A percentile compares a stretch with the other conserved stretches of the same genome.
Evolutionary conservation across 306 rosid genomes (phyloP).

Genomic region (Prunus persica): Prunus_persica_NCBIv2 NC_034013.1:16915501-16916000

Average conservation of each 20-base stretch:
- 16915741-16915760: not conserved
- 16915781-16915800: not conserved
- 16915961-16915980: conserved; percentile 33
- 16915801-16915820: not conserved
- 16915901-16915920: not conserved
- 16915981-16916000: conserved; percentile 14
- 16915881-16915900: not conserved
- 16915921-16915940: not conserved
- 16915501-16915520: too few relatives aligned
- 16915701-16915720: too few relatives aligned
- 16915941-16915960: not conserved
- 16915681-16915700: too few relatives aligned
- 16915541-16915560: too few relatives aligned
- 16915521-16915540: too few relatives aligned
- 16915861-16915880: conserved; percentile 1
- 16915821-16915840: not conserved
- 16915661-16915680: too few relatives aligned
- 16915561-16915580: too few relatives aligned
- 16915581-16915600: too few relatives aligned
- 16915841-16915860: conserved; percentile 11
- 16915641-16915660: too few relatives aligned
- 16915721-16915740: too few relatives aligned
- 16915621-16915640: not conserved
- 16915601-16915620: not conserved
- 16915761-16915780: not conserved